Percentiles rank a stretch among this genome's conserved stretches.
Evolutionary conservation across 352 stramenopile genomes (phyloP).

Genomic region (Lagenidium giganteum): DNA sequence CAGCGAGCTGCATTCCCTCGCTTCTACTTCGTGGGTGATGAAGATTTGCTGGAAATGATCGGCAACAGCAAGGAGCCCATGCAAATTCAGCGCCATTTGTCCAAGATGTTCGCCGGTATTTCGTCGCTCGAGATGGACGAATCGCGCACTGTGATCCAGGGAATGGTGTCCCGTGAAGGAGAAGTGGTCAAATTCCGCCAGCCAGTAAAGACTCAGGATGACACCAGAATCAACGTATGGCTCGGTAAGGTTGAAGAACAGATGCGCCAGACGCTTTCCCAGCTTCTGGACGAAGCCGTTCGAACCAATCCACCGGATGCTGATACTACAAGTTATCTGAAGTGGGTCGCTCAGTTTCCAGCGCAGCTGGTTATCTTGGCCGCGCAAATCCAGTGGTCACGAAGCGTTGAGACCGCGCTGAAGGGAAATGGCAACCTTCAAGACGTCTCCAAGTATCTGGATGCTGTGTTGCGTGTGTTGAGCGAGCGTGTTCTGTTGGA

Average conservation of each 20-base stretch:
- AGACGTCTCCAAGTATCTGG: slow-evolving; percentile 52
- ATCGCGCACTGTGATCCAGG: slow-evolving; percentile 66
- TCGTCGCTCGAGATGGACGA: slow-evolving; percentile 86
- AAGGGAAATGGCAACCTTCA: slow-evolving; percentile 43
- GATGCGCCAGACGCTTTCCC: slow-evolving; percentile 96
- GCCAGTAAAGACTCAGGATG: slow-evolving; percentile 88
- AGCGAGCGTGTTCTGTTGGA: slow-evolving; percentile 95
- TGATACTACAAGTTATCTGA: slow-evolving; percentile 86
- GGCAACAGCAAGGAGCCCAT: slow-evolving; percentile 98
- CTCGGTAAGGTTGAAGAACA: slow-evolving; percentile 95
- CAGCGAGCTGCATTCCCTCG: slow-evolving; percentile 95
- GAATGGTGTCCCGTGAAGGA: slow-evolving; percentile 98
- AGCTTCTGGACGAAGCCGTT: slow-evolving; percentile 93
- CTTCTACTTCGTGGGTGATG: slow-evolving; percentile 99
- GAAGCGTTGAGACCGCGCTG: slow-evolving; percentile 90
- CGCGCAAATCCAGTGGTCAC: slow-evolving; percentile 97
- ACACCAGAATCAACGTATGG: slow-evolving; percentile 94
- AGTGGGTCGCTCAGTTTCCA: slow-evolving; percentile 97
- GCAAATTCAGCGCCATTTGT: slow-evolving; percentile 96
- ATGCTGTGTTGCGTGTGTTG: slow-evolving; percentile 92
- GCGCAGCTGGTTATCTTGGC: slow-evolving; percentile 99
- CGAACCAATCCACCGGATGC: slow-evolving; percentile 67
- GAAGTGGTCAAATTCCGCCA: slow-evolving; percentile 95
- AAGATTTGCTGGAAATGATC: slow-evolving; percentile 99
- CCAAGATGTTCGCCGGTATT: slow-evolving; percentile 99